Base-by-base conservation (phyloP, 768 basidiomycete genomes). In the Gloeophyllum trabeum region DNA sequence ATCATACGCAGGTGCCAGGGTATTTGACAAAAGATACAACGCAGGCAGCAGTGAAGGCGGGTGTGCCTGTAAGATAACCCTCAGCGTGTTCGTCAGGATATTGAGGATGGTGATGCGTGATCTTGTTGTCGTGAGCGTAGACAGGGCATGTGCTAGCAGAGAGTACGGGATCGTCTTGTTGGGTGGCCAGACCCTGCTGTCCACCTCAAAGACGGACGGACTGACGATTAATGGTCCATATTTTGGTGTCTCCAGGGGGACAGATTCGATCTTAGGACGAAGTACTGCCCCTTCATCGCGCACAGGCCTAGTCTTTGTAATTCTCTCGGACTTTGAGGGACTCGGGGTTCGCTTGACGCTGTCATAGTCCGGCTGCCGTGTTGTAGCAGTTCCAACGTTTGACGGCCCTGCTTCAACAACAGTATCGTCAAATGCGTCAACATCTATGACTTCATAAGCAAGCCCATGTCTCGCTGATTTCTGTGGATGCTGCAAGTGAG, bases 1-100 rank as follows among this genome's bases (percentile, higher is more conserved):
- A 37, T 73, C 66, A 61, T 89, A 92, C 1, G 83, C 73, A 16
- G 88, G 84, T 1, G 76, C 69, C 25, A 91, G 67, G 18, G 83
- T 74, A 56, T 90, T 92, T 10, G 88, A 88, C 24, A 91, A 65
- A 18, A 91, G 73, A 55, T 90, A 91, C 5, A 90, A 61, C 25
- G 84, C 70, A n/a, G 85, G 72, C 36, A 83, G 62, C 35, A 94
- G 70, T 30, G 86, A 82, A 18, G 66, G 42, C 0, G 85, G 74
- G 51, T 90, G 76, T 49, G 77, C 72, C 28, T 63, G 55, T 46
- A 79, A 67, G 41, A 94, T 69, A 18, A 75, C 69, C 22, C 83
- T 79, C 6, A 94, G 59, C 22, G 81, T 69, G 51, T 93, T 94
- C 26, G 80, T 81, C 43, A 88, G 60, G 14, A 69, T 71, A 51